A percentile compares a stretch with the other conserved stretches of the same genome.
phyloP scores from a whole-genome alignment of 257 asterid genomes.

The Primulina eburnea region DNA sequence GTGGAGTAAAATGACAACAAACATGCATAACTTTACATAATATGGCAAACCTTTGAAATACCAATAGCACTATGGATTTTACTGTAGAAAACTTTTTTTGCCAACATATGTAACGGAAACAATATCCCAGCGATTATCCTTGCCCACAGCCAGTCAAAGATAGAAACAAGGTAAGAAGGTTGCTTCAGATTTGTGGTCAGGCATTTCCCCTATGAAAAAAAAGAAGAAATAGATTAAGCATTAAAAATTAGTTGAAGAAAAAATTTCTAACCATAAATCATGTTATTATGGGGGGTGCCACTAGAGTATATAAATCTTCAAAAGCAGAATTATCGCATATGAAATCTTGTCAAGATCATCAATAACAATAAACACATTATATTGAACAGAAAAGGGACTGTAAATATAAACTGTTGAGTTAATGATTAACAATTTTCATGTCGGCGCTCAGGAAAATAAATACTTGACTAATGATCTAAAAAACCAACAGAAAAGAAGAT shows the following conservation, averaged over 20 bases:
- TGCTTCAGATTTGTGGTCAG: constrained; percentile 57
- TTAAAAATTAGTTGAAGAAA: not conserved
- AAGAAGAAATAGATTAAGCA: constrained; percentile 10
- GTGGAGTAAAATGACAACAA: not conserved
- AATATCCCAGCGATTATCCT: constrained; percentile 53
- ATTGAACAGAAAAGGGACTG: not conserved
- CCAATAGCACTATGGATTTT: constrained; percentile 74
- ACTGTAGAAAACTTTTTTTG: constrained; percentile 67
- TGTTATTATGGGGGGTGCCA: not conserved
- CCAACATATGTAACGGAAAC: constrained; percentile 75
- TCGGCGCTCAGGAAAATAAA: constrained; percentile 6
- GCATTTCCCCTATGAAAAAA: constrained; percentile 67
- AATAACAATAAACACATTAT: not conserved
- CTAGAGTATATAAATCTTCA: not conserved
- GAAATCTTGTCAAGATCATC: not conserved
- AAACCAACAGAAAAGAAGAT: constrained; percentile 2
- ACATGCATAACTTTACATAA: not conserved
- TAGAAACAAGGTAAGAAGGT: constrained; percentile 56
- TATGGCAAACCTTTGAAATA: constrained; percentile 65
- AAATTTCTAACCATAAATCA: not conserved
- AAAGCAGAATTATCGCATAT: no score
- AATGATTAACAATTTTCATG: not conserved
- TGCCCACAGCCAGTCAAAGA: constrained; percentile 71
- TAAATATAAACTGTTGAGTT: not conserved
- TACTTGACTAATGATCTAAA: not conserved